phyloP scores from a whole-genome alignment of 495 filamentous ascomycete genomes.

The Choiromyces venosus region DNA sequence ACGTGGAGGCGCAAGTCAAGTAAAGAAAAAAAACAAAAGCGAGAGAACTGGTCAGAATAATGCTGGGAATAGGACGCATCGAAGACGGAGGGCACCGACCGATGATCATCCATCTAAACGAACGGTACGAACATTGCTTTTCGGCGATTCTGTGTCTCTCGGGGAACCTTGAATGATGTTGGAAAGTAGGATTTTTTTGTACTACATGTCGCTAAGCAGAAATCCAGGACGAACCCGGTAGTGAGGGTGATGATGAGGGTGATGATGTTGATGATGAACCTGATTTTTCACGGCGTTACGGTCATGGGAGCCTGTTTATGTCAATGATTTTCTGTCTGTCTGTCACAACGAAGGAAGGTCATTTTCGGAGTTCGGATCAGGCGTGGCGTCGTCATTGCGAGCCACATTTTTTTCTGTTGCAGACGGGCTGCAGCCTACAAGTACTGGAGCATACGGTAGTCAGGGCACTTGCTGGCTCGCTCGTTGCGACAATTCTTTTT shows the following conservation, averaged over 20 bases:
- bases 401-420: neutral
- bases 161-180: neutral
- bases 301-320: neutral
- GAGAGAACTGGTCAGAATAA: constrained; percentile 18
- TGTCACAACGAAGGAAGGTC: neutral
- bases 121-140: neutral
- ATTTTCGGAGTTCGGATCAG: neutral
- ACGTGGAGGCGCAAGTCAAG: constrained; percentile 21
- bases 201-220: neutral
- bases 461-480: neutral
- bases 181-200: neutral
- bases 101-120: constrained; percentile 15
- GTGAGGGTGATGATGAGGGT: neutral
- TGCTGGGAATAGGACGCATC: constrained; percentile 23
- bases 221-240: neutral
- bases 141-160: neutral
- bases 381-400: neutral
- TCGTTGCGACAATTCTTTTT: neutral
- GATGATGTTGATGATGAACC: neutral
- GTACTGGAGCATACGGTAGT: neutral
- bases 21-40: constrained; percentile 4
- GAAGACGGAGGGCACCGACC: constrained; percentile 20
- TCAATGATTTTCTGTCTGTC: neutral
- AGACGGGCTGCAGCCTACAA: neutral
- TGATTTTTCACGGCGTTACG: neutral